Conservation (phyloP, 495 filamentous ascomycete species). For the Lasiosphaeris hirsuta region DNA sequence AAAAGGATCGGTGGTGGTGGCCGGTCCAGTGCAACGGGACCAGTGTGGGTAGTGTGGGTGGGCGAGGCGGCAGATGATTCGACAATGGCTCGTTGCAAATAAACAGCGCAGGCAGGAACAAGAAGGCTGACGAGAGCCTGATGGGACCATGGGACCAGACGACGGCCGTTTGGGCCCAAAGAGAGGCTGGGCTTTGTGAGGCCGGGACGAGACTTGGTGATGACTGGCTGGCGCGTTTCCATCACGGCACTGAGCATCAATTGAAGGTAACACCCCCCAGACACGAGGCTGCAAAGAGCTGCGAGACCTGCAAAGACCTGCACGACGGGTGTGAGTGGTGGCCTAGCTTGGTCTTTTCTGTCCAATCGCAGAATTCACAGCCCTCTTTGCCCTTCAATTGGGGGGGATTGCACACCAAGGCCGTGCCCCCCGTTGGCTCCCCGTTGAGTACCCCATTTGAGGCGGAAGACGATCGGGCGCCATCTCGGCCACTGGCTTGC, state of each 20-base stretch:
- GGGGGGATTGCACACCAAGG: conserved; percentile 12
- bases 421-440: conserved; percentile 1
- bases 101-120: conserved; percentile 39
- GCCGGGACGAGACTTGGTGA: conserved; percentile 8
- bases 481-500: too few species aligned
- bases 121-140: conserved; percentile 29
- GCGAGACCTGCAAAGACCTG: background rate
- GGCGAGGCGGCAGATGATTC: conserved; percentile 33
- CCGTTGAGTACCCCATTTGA: background rate
- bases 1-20: background rate
- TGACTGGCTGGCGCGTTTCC: conserved; percentile 15
- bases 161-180: conserved; percentile 24
- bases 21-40: conserved; percentile 13
- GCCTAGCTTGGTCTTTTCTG: conserved; percentile 8
- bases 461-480: background rate
- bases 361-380: conserved; percentile 26
- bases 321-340: conserved; percentile 17
- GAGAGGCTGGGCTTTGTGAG: conserved; percentile 21
- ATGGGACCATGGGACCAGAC: conserved; percentile 20
- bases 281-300: conserved; percentile 28
- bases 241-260: conserved; percentile 3
- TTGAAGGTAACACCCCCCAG: background rate
- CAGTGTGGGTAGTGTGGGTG: conserved; percentile 26
- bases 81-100: conserved; percentile 34
- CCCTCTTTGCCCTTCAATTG: conserved; percentile 18